Conservation (phyloP, 225 moss, liverwort and hornwort species). For the Ulota crispa region DNA sequence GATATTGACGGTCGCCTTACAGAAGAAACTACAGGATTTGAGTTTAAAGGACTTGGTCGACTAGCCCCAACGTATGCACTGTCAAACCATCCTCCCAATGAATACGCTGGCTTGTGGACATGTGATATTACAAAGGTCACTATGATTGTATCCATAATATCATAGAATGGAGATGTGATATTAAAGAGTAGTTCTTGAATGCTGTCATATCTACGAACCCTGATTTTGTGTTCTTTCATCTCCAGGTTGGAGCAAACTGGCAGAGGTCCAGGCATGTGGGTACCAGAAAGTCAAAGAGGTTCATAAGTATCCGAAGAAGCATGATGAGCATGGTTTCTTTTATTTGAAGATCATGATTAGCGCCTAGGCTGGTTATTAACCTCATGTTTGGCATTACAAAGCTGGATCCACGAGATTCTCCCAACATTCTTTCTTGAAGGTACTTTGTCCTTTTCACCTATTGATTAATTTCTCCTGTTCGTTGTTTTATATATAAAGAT, state of each 20-base stretch:
- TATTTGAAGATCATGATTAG: constrained; percentile 25
- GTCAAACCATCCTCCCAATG: constrained; percentile 3
- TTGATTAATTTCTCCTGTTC: background rate
- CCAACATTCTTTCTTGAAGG: constrained; percentile 45
- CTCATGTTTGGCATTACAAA: constrained; percentile 21
- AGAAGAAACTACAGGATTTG: constrained; percentile 58
- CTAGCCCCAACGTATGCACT: constrained; percentile 87
- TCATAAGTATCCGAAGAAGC: constrained; percentile 22
- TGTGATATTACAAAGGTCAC: too few relatives aligned
- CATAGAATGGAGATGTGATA: too few relatives aligned
- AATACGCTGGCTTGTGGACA: constrained; percentile 4
- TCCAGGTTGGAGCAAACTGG: constrained; percentile 83
- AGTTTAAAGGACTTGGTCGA: constrained; percentile 76
- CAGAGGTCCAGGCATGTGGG: constrained; percentile 73
- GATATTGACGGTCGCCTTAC: constrained; percentile 88
- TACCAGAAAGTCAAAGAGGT: constrained; percentile 52
- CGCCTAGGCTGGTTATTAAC: constrained; percentile 16
- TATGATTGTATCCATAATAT: too few relatives aligned
- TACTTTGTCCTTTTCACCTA: background rate
- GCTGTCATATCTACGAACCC: background rate
- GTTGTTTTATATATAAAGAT: too few relatives aligned
- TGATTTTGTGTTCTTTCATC: background rate
- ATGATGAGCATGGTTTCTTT: constrained; percentile 11
- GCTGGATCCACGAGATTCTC: background rate
- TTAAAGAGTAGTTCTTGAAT: background rate